Base-by-base conservation (phyloP, 1,284 basidiomycete species). In the Puccinia coronata region DNA sequence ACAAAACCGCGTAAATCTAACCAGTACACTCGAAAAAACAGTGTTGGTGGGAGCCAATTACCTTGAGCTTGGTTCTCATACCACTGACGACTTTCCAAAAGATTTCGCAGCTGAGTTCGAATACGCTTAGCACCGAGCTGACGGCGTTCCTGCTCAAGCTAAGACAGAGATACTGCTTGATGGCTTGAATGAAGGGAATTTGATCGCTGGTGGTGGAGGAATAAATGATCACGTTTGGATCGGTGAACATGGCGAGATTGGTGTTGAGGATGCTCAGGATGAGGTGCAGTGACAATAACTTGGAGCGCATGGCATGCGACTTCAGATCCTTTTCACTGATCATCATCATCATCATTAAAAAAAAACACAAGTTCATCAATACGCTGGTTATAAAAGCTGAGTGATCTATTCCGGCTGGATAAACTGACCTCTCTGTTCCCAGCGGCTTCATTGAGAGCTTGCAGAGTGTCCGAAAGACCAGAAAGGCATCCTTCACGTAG, bases 401-500 rank as follows among this genome's bases (percentile, higher is more conserved):
- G 23, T 63, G 18, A 9, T 43, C 25, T 67, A 8, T 31, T 36
- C 31, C 39, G 63, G 23, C 23, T 6, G 25, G 65, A 18, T 71
- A 67, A 4, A 34, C 34, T 82, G 81, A 94, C 95, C 93, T 96
- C 86, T 98, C 96, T 4, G 90, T 91, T 82, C 94, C 93, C 61
- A 98, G 88, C 23, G 95, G 92, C 86, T 97, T 98, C 95, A 98
- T 97, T n/a, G 94, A 95, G 83, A 98, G 88, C 86, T 98, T 98
- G 88, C 96, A 98, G 43, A 98, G 88, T 0, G 96, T 94, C 71
- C 96, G 90, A 87, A 98, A 96, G 31, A 98, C 95, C 82, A 98
- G 89, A 88, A 97, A 98, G 0, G 96, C 95, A 85, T 98, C 96
- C 86, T 98, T 98, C 85, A 96, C 90, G 86, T 95, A 95, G 70